phyloP scores from a whole-genome alignment of 805 yeast genomes.

The Lipomyces yamanashiensis region DNA sequence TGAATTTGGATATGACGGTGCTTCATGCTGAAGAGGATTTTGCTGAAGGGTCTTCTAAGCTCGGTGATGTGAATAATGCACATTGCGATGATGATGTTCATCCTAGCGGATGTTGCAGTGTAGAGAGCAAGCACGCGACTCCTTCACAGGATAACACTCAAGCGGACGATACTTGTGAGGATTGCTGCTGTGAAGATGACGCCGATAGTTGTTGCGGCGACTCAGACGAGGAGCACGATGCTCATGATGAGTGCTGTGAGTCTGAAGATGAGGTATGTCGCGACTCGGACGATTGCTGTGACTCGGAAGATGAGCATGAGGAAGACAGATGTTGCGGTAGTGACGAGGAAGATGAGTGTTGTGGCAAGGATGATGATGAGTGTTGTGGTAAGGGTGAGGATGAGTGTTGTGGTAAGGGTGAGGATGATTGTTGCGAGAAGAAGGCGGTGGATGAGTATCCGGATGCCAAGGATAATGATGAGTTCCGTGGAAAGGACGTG shows the following conservation, averaged over 20 bases:
- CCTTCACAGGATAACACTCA: no score
- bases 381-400: constrained; percentile 1
- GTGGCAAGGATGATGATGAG: constrained; percentile 6
- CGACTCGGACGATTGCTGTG: constrained; percentile 4
- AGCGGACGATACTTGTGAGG: no score
- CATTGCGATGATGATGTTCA: no score
- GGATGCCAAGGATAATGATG: not conserved
- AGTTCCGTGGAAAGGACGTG: not conserved
- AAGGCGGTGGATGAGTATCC: no score
- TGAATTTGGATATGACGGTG: no score
- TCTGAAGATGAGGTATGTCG: not conserved
- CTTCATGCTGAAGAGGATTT: no score
- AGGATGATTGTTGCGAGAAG: not conserved
- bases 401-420: constrained; percentile 6
- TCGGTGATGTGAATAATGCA: no score
- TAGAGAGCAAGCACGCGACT: no score
- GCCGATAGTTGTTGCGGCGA: not conserved
- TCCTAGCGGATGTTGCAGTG: no score
- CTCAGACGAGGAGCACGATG: not conserved
- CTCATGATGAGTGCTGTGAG: not conserved
- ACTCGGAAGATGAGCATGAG: not conserved
- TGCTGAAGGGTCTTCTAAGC: no score
- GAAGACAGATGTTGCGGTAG: not conserved
- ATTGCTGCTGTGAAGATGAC: not conserved
- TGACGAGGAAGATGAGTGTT: not conserved